These are phyloP conservation scores for Fennellomyces sp. DNA, from an alignment of 371 early-diverging fungal species.

Conservation along the genomic window DNA sequence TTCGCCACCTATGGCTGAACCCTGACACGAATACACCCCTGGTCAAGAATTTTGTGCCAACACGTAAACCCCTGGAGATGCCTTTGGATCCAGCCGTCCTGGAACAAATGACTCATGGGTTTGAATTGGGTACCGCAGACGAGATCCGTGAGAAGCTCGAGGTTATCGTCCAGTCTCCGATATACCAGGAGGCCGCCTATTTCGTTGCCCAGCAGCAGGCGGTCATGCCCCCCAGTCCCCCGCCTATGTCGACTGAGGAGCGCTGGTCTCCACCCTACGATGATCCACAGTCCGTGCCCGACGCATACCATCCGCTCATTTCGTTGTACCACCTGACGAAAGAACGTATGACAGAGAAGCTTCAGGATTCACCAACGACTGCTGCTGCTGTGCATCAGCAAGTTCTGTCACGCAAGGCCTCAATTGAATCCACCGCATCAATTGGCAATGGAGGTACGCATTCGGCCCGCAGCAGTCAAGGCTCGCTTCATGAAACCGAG, in stretches of 20 bases:
- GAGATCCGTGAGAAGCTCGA: conserved; percentile 65
- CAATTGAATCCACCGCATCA: conserved; percentile 31
- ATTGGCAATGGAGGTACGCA: conserved; percentile 18
- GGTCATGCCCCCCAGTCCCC: conserved; percentile 4
- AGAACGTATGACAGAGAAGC: conserved; percentile 71
- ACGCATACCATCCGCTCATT: conserved; percentile 70
- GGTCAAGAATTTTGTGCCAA: conserved; percentile 68
- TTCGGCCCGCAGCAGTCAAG: conserved; percentile 42
- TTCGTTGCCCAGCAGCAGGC: conserved; percentile 21
- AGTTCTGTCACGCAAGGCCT: conserved; percentile 36
- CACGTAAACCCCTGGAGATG: conserved; percentile 65
- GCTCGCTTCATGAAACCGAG: conserved; percentile 21
- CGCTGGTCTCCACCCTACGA: conserved; percentile 20
- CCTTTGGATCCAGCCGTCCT: conserved; percentile 76
- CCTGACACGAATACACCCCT: conserved; percentile 65
- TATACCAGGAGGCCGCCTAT: conserved; percentile 33
- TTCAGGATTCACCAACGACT: conserved; percentile 18
- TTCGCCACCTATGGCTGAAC: conserved; percentile 86
- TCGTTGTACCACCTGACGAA: conserved; percentile 84
- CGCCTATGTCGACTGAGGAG: conserved; percentile 1
- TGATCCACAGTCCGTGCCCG: conserved; percentile 49
- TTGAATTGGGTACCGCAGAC: conserved; percentile 81
- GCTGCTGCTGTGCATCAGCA: conserved; percentile 2
- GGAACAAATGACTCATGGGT: conserved; percentile 77
- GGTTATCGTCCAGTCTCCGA: conserved; percentile 50